phyloP scores from a whole-genome alignment of 192 early-diverging fungal species.

The Entomortierella lignicola region DNA sequence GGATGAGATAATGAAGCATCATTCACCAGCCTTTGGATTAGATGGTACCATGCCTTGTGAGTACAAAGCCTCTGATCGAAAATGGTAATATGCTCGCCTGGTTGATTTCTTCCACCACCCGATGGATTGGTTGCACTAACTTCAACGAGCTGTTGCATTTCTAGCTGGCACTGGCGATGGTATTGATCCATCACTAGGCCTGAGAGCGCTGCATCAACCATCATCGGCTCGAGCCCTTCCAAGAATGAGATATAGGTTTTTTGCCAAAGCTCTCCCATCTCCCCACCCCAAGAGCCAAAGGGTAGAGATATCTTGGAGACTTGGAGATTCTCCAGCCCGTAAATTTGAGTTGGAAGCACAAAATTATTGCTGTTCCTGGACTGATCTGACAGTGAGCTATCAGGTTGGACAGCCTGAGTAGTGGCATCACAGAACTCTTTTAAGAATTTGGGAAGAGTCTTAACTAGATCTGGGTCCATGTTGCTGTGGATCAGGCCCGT shows the following conservation, averaged over 20 bases:
- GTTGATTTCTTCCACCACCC: background rate
- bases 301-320: slow-evolving; percentile 40
- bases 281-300: slow-evolving; percentile 48
- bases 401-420: background rate
- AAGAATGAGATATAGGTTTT: slow-evolving; percentile 32
- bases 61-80: slow-evolving; percentile 38
- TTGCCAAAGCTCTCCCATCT: slow-evolving; percentile 48
- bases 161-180: slow-evolving; percentile 36
- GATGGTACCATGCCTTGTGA: slow-evolving; percentile 28
- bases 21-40: slow-evolving; percentile 26
- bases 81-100: slow-evolving; percentile 11
- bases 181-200: slow-evolving; percentile 52
- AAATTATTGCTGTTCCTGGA: background rate
- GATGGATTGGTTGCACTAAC: background rate
- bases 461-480: slow-evolving; percentile 50
- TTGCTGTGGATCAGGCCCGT: slow-evolving; percentile 51
- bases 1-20: slow-evolving; percentile 17
- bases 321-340: slow-evolving; percentile 27
- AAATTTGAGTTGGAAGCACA: slow-evolving; percentile 6
- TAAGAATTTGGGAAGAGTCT: slow-evolving; percentile 32
- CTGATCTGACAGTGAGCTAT: background rate
- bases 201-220: slow-evolving; percentile 45
- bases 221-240: slow-evolving; percentile 41
- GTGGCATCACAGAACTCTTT: slow-evolving; percentile 41
- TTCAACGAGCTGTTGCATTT: slow-evolving; percentile 23